Evolutionary conservation across 2,329 filamentous ascomycete genomes (phyloP).

Genomic region (Colletotrichum kahawae): DNA sequence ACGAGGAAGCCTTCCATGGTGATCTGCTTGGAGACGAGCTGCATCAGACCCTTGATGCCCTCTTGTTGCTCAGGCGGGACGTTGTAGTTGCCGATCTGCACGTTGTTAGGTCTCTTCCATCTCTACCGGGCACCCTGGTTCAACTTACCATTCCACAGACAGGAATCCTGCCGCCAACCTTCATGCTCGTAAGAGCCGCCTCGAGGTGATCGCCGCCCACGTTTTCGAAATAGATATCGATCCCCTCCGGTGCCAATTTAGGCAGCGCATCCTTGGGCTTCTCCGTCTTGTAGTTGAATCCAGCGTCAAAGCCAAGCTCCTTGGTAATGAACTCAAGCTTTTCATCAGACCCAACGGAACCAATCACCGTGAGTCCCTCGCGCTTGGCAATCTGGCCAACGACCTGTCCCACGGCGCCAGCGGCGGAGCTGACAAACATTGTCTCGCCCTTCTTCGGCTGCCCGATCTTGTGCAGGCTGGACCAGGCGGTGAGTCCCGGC

Average conservation of each 20-base stretch:
- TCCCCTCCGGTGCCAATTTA: conserved; percentile 76
- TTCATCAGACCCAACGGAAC: conserved; percentile 80
- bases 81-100: conserved; percentile 76
- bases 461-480: conserved; percentile 69
- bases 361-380: conserved; percentile 79
- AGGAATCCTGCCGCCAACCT: conserved; percentile 68
- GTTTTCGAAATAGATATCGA: conserved; percentile 72
- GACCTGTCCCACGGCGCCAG: conserved; percentile 81
- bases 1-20: conserved; percentile 81
- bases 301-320: conserved; percentile 59
- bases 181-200: conserved; percentile 52
- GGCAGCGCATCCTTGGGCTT: conserved; percentile 69
- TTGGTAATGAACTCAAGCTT: conserved; percentile 72
- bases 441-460: conserved; percentile 71
- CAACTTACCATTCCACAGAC: conserved; percentile 67
- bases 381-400: conserved; percentile 88
- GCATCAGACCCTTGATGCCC: conserved; percentile 69
- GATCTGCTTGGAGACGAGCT: conserved; percentile 70
- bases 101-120: not conserved
- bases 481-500: conserved; percentile 72
- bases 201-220: conserved; percentile 59
- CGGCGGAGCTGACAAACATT: conserved; percentile 81
- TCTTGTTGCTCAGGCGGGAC: conserved; percentile 55
- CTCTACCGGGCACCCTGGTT: too few species aligned
- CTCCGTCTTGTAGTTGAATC: conserved; percentile 91